Conservation (phyloP, 2,329 filamentous ascomycete species). For the Tolypocladium guangdongense region DNA sequence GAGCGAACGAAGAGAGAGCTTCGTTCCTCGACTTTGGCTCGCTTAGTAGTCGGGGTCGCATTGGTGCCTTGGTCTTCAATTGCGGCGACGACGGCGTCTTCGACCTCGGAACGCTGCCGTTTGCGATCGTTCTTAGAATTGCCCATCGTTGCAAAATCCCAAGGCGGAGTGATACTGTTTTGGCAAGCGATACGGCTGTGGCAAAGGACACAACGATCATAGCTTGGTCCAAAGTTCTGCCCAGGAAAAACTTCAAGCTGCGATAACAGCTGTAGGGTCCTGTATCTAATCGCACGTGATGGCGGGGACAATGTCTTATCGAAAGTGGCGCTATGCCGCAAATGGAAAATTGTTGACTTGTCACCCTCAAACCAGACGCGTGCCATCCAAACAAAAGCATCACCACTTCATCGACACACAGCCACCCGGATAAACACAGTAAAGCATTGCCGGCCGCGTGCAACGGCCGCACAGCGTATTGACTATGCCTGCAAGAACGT, state of each 20-base stretch:
- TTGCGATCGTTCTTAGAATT: slow-evolving; percentile 21
- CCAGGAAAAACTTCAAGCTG: slow-evolving; percentile 13
- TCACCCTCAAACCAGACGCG: slow-evolving; percentile 12
- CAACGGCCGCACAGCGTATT: neutral
- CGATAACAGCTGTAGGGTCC: neutral
- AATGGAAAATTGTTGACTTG: slow-evolving; percentile 22
- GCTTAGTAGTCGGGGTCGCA: slow-evolving; percentile 33
- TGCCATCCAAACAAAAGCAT: slow-evolving; percentile 15
- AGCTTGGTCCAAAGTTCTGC: neutral
- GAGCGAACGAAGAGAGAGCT: slow-evolving; percentile 85
- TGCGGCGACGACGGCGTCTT: slow-evolving; percentile 16
- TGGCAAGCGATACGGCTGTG: neutral
- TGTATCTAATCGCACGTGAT: slow-evolving; percentile 23
- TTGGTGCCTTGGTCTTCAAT: slow-evolving; percentile 21
- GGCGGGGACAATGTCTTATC: slow-evolving; percentile 7
- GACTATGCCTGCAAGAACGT: slow-evolving; percentile 39
- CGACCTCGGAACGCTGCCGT: slow-evolving; percentile 22
- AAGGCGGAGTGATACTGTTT: neutral
- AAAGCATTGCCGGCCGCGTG: neutral
- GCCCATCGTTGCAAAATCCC: slow-evolving; percentile 13
- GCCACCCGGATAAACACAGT: neutral
- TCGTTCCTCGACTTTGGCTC: slow-evolving; percentile 46
- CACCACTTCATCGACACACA: slow-evolving; percentile 1
- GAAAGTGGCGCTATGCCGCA: slow-evolving; percentile 12
- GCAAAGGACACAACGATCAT: neutral